Evolutionary conservation across 305 asterid genomes (phyloP), one percentile per base, ranked within the genome.

Genomic region (Rubia tinctorum): DNA sequence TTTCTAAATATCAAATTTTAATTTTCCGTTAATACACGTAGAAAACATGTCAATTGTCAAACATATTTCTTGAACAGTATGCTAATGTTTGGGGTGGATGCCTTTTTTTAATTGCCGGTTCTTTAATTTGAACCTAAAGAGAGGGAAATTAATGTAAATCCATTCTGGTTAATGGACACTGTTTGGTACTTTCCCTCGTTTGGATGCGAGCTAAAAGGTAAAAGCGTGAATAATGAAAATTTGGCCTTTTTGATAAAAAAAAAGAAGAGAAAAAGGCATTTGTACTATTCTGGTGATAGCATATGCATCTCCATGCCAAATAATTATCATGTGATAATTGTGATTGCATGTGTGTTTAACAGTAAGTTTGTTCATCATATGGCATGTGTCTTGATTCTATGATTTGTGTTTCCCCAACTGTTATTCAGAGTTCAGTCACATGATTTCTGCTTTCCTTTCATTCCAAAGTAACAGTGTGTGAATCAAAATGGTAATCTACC

Each of bases 121-220:
- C 86, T 84, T 87, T 82, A 86, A 87, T 88, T 90, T 87, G 86
- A 87, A 88, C 81, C 78, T 82, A 80, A 76, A 76, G 68, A 82
- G 88, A 79, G 86, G 90, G 86, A 86, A 86, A 56, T 67, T 60
- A 81, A 65, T 64, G 72, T 76, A 79, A 53, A 53, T 53, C 37
- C 47, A 64, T 17, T 65, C 7, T 65, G 67, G 74, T 72, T 75
- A 63, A 63, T 64, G 65, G 56, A 22, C 39, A 22, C 6, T 59
- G 65, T 22, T 69, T 8, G 66, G 40, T 66, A 71, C 67, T 76
- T 82, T 78, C 76, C 66, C 25, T 40, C 12, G 51, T 59, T 40
- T 71, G 7, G 66, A 23, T 22, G 60, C 75, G 74, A 44, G 66
- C 53, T 42, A 40, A 66, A 14, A 13, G 22, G 27, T 22, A 17